These are phyloP conservation scores for Symbiotaphrina buchneri DNA, from an alignment of 495 filamentous ascomycete species.

Conservation along the genomic window DNA sequence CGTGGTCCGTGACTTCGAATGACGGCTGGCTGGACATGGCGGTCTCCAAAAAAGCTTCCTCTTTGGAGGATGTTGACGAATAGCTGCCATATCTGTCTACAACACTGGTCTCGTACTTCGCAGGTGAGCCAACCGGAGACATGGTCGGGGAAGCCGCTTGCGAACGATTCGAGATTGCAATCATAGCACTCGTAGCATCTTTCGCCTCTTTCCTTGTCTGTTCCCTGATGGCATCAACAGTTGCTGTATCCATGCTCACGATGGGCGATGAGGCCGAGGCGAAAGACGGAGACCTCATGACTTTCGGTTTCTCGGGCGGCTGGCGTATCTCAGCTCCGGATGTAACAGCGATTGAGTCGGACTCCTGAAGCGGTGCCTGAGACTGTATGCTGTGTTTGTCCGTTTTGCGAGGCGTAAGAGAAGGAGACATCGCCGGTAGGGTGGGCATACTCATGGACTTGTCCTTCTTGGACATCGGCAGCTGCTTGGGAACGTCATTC, in stretches of 20 bases:
- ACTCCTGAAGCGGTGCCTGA: slow-evolving; percentile 9
- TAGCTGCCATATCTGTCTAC: slow-evolving; percentile 8
- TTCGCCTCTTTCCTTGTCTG: slow-evolving; percentile 20
- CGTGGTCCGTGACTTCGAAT: too few species aligned
- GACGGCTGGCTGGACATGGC: too few species aligned
- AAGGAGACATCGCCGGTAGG: slow-evolving; percentile 13
- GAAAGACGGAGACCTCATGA: slow-evolving; percentile 38
- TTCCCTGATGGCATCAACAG: slow-evolving; percentile 28
- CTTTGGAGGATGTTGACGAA: slow-evolving; percentile 19
- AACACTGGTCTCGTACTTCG: slow-evolving; percentile 13
- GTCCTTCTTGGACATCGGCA: slow-evolving; percentile 15
- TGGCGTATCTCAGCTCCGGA: slow-evolving; percentile 18
- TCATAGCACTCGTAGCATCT: slow-evolving; percentile 37
- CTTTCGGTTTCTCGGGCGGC: slow-evolving; percentile 22
- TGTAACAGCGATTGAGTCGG: too few species aligned
- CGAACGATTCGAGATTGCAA: slow-evolving; percentile 38
- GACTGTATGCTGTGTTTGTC: too few species aligned
- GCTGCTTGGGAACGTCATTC: slow-evolving; percentile 17
- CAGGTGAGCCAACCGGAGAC: slow-evolving; percentile 27
- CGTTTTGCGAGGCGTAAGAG: slow-evolving; percentile 12
- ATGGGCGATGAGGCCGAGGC: slow-evolving; percentile 37
- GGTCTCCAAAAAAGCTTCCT: too few species aligned
- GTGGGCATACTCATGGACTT: slow-evolving; percentile 36
- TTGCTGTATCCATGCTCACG: slow-evolving; percentile 35
- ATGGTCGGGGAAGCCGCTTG: slow-evolving; percentile 29